These are phyloP conservation scores for Backusella morwellensis DNA, from an alignment of 192 early-diverging fungal genomes.

Conservation along the genomic window DNA sequence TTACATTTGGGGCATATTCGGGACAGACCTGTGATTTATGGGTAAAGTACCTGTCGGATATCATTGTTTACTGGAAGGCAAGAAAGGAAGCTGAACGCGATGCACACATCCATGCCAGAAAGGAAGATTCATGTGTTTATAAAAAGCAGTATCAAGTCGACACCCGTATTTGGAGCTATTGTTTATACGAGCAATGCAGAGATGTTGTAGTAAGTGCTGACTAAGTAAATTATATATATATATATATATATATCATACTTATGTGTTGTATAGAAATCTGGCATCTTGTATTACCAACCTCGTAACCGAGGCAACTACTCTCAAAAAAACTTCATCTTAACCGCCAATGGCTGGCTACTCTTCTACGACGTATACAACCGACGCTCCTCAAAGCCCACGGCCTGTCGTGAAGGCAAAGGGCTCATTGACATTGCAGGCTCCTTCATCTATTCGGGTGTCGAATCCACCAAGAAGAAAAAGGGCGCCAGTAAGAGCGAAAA, in stretches of 20 bases:
- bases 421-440: conserved; percentile 22
- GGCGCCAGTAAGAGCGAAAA: neutral
- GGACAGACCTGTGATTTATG: conserved; percentile 25
- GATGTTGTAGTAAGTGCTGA: conserved; percentile 24
- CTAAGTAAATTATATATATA: neutral
- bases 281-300: conserved; percentile 25
- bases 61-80: conserved; percentile 28
- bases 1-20: conserved; percentile 19
- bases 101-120: neutral
- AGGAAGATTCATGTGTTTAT: neutral
- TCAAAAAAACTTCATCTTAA: conserved; percentile 23
- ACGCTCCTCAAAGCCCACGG: neutral
- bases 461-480: neutral
- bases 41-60: conserved; percentile 15
- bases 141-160: conserved; percentile 18
- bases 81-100: conserved; percentile 26
- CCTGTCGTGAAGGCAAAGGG: conserved; percentile 6
- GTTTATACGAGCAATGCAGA: conserved; percentile 26
- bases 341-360: conserved; percentile 16
- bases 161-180: conserved; percentile 29
- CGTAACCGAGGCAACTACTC: conserved; percentile 16
- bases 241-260: neutral
- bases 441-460: conserved; percentile 27
- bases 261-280: conserved; percentile 23
- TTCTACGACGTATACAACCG: conserved; percentile 21